These are phyloP conservation scores for Aspergillus alliaceus DNA, from an alignment of 2,329 filamentous ascomycete species.

Conservation along the genomic window DNA sequence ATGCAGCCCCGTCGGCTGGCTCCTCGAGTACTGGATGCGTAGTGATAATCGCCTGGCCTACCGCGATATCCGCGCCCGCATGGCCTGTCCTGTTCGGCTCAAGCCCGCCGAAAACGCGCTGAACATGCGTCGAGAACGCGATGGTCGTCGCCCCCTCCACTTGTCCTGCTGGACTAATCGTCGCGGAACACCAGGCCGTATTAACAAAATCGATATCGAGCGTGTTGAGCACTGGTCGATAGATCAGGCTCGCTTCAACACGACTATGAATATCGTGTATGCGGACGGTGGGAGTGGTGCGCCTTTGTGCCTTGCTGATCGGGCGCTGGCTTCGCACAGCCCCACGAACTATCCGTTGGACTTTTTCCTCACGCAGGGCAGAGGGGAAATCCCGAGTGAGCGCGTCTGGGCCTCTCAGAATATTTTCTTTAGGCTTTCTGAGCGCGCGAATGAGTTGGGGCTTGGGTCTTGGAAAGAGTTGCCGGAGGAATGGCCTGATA, in stretches of 20 bases:
- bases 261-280: conserved; percentile 24
- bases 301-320: conserved; percentile 18
- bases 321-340: conserved; percentile 6
- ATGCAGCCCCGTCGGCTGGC: conserved; percentile 24
- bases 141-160: conserved; percentile 23
- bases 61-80: conserved; percentile 30
- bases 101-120: conserved; percentile 25
- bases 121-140: conserved; percentile 28
- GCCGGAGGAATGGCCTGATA: conserved; percentile 12
- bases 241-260: conserved; percentile 27
- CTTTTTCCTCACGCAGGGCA: conserved; percentile 17
- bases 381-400: conserved; percentile 12
- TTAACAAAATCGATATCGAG: conserved; percentile 22
- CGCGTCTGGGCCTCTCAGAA: conserved; percentile 14
- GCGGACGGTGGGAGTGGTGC: background rate
- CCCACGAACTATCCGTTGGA: conserved; percentile 15
- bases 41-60: conserved; percentile 27
- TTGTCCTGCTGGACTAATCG: conserved; percentile 29
- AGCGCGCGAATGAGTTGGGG: conserved; percentile 7
- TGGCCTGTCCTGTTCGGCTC: conserved; percentile 16
- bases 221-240: conserved; percentile 24
- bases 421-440: conserved; percentile 18
- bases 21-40: conserved; percentile 33
- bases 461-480: conserved; percentile 19
- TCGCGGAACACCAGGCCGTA: conserved; percentile 14